These are phyloP conservation scores for Saprolegnia parasitica DNA, from an alignment of 352 stramenopile species.

Conservation along the genomic window DNA sequence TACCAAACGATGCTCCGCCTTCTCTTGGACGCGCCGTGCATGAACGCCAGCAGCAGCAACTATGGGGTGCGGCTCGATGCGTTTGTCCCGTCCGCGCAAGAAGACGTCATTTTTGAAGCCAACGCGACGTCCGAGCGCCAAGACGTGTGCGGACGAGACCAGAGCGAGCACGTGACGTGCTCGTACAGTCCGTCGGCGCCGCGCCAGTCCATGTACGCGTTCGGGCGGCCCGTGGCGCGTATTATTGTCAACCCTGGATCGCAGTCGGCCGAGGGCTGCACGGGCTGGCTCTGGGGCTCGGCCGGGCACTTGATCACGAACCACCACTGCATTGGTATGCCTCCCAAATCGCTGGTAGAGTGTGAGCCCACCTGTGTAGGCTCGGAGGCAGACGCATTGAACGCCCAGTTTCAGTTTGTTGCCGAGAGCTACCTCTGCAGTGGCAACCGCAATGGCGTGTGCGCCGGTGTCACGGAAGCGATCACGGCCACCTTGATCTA, in stretches of 20 bases:
- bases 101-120: background rate
- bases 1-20: too few relatives aligned
- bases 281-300: constrained; percentile 55
- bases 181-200: background rate
- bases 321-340: constrained; percentile 53
- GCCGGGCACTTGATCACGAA: constrained; percentile 65
- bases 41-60: too few relatives aligned
- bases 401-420: constrained; percentile 59
- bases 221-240: constrained; percentile 4
- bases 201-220: constrained; percentile 8
- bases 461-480: constrained; percentile 41
- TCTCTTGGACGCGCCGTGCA: too few relatives aligned
- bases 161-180: constrained; percentile 20
- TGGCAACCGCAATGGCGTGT: constrained; percentile 39
- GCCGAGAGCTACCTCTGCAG: constrained; percentile 33
- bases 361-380: background rate
- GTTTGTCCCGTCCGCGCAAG: background rate
- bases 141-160: constrained; percentile 11
- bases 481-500: constrained; percentile 45
- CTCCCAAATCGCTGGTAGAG: background rate
- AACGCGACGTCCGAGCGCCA: background rate
- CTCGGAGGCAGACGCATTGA: constrained; percentile 36
- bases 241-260: constrained; percentile 19
- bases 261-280: constrained; percentile 34
- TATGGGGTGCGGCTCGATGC: background rate